Base-by-base conservation (phyloP, 2,329 filamentous ascomycete genomes). In the Mycocentrospora acerina region DNA sequence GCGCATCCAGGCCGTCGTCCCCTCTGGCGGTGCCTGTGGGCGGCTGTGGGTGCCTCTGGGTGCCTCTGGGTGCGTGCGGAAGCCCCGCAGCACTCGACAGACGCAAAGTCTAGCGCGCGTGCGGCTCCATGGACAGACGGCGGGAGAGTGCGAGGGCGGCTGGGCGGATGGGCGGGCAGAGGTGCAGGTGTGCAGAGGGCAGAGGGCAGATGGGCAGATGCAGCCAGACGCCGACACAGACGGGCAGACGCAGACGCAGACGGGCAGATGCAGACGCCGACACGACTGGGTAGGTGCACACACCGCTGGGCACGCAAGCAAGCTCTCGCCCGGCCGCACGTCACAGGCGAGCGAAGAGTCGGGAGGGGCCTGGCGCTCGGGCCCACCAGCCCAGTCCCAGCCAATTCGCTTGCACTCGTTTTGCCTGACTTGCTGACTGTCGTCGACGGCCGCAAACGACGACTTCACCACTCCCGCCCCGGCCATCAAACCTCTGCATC, bases 11-110 rank as follows among this genome's bases (percentile, higher is more conserved):
- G 58, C 62, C 63, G 63, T 66, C 62, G 62, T 65, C 63, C 63
- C 61, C 62, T 55, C 44, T 48, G 44, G 40, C 13, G 5, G 25
- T 12, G 25, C 59, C 62, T 64, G 62, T 66, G 64, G 67, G 65
- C 60, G 65, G 5, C 5, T 6, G 19, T 64, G 64, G 63, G 65
- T 60, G 48, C 66, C 66, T 65, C 66, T n/a, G n/a, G 44, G 59
- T 57, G 63, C 59, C 62, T 64, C 63, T 66, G 64, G 67, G 65
- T 60, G 65, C 19, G 19, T 6, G 19, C 65, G 64, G 63, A 65
- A 61, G 48, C 66, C 66, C 66, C 66, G 66, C 66, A 69, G 65
- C 66, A 68, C 65, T 62, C 48, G 59, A 60, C 62, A 63, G 51
- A 64, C 59, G 63, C 62, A 55, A 59, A 59, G 53, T 56, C 62